These are phyloP conservation scores for Picea sitchensis DNA, from an alignment of 75 land plant genomes.

Conservation along the genomic window DNA sequence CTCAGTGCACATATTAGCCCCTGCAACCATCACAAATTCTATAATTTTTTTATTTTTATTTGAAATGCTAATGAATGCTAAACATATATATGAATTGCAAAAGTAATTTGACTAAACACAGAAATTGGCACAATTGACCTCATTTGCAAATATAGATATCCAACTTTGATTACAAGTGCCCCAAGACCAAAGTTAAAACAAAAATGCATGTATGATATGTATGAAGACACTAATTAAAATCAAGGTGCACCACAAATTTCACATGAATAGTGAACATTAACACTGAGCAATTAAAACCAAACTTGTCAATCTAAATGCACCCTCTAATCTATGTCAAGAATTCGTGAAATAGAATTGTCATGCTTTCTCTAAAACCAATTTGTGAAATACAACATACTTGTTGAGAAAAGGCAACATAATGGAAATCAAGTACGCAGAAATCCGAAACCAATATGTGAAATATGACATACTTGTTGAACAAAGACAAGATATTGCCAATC, in stretches of 20 bases:
- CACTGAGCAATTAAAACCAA: neutral
- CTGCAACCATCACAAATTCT: neutral
- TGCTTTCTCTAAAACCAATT: no score
- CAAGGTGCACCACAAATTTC: neutral
- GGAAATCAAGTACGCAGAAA: no score
- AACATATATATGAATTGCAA: neutral
- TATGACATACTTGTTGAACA: no score
- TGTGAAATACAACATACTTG: no score
- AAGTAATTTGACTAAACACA: neutral
- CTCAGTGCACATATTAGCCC: neutral
- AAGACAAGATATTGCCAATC: no score
- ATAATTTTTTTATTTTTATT: neutral
- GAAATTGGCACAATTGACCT: neutral
- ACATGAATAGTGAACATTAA: neutral
- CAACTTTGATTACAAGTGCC: neutral
- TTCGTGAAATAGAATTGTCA: no score
- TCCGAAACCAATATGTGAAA: no score
- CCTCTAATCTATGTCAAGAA: no score
- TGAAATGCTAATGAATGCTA: neutral
- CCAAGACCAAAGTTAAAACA: neutral
- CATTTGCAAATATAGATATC: neutral
- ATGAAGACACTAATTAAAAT: conserved; percentile 1
- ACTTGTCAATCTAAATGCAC: no score
- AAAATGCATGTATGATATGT: neutral
- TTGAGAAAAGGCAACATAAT: no score